Evolutionary conservation across 2,329 filamentous ascomycete genomes (phyloP).

Genomic region (Phaeophleospora eucalypticola): DNA sequence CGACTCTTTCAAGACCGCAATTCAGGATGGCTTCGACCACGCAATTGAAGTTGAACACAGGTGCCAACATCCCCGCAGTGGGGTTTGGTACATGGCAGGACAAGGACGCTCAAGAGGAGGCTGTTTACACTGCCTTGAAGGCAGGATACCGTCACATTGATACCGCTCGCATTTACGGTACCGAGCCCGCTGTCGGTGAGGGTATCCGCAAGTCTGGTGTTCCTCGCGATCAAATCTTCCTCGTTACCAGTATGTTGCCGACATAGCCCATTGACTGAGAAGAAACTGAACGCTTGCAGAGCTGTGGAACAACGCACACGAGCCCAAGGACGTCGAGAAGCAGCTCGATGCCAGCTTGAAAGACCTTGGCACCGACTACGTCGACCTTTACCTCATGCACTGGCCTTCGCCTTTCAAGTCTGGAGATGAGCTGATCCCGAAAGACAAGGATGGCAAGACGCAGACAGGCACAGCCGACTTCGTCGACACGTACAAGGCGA

Average conservation of each 20-base stretch:
- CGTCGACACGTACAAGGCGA: conserved; percentile 50
- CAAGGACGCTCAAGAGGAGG: conserved; percentile 45
- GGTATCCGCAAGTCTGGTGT: conserved; percentile 62
- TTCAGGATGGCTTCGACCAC: conserved; percentile 31
- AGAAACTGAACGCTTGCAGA: conserved; percentile 1
- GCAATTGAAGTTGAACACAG: conserved; percentile 35
- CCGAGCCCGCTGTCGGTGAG: conserved; percentile 62
- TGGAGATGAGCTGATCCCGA: conserved; percentile 46
- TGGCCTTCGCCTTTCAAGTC: conserved; percentile 56
- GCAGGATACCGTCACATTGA: conserved; percentile 55
- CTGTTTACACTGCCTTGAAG: conserved; percentile 45
- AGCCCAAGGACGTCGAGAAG: conserved; percentile 57
- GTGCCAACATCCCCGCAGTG: conserved; percentile 33
- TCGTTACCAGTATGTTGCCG: conserved; percentile 63
- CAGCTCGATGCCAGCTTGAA: conserved; percentile 58
- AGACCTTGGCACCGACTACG: conserved; percentile 61
- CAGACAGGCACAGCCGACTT: conserved; percentile 45
- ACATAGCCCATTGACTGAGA: neutral
- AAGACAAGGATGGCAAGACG: conserved; percentile 40
- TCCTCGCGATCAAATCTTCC: conserved; percentile 61
- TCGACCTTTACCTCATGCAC: conserved; percentile 68
- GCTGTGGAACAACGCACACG: conserved; percentile 54
- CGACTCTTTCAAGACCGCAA: conserved; percentile 9
- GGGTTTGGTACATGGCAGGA: conserved; percentile 55
- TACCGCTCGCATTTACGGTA: conserved; percentile 40